Evolutionary conservation across 176 grass and related monocot species (phyloP), one percentile per base, ranked within the genome.

Genomic region (sorghum (Sorghum bicolor)): DNA sequence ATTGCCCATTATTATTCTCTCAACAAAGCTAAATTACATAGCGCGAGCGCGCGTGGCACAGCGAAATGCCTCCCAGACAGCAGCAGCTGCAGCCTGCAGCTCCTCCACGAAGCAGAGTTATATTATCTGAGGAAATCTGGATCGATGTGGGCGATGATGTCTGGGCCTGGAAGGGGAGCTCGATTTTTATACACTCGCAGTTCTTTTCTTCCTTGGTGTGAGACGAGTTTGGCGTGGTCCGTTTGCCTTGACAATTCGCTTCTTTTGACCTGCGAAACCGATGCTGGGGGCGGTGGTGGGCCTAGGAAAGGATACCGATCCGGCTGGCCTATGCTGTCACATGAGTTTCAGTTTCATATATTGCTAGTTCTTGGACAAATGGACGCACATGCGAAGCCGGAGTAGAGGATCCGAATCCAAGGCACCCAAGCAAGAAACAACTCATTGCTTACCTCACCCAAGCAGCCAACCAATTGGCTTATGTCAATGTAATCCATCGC

Each of bases 361-460:
- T n/a, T n/a, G n/a, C n/a, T n/a, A n/a, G 60, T 32, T 45, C 16
- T 33, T 2, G 73, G 36, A 32, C 8, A 36, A 37, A 29, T 53
- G 31, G 16, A 31, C 6, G 39, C 5, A 13, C 22, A 34, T 1
- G 12, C 53, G 1, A 8, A 62, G 22, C 43, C 38, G 14, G 38
- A 45, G 17, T 37, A 81, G 36, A 82, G 15, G 36, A 87, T 87
- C 78, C 62, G 6, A 7, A 4, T 10, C 8, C 5, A 58, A 25
- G 8, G 5, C 10, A 44, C 34, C 34, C 34, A 6, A 10, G 1
- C 36, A 25, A 67, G 25, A 6, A 3, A 0, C 34, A 25, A 75
- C 44, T 66, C 85, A 44, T 81, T 6, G 60, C 70, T 82, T 61
- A 64, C 72, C 15, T 87, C 79, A 83, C 38, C 16, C 73, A 10